Evolutionary conservation across 2,329 filamentous ascomycete genomes (phyloP).

Genomic region (Aureobasidium subglaciale): DNA sequence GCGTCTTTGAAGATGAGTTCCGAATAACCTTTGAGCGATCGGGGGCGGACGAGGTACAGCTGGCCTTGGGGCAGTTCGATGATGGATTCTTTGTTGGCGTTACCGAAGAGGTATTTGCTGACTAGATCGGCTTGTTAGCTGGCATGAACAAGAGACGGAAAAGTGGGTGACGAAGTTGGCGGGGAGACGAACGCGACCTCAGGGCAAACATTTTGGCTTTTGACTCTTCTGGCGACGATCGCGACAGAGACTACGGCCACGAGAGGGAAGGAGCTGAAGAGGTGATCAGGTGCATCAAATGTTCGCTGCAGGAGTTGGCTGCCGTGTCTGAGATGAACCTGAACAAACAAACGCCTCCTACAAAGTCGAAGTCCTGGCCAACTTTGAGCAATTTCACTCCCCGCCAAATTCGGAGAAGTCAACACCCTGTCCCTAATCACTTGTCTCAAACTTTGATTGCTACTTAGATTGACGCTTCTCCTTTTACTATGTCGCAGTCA

Average conservation of each 20-base stretch:
- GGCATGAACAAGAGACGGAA: background rate
- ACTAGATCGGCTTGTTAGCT: constrained; percentile 17
- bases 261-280: background rate
- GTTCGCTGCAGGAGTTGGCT: background rate
- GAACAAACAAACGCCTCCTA: constrained; percentile 3
- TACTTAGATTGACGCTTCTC: background rate
- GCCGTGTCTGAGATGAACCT: background rate
- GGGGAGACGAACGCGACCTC: constrained; percentile 18
- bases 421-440: background rate
- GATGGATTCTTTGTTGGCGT: constrained; percentile 82
- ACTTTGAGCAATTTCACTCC: constrained; percentile 12
- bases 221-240: constrained; percentile 1
- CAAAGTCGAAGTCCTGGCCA: background rate
- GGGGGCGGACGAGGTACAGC: constrained; percentile 90
- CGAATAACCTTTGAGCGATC: constrained; percentile 94
- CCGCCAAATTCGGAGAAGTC: background rate
- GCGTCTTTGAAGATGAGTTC: constrained; percentile 97
- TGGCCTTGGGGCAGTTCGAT: constrained; percentile 94
- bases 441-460: constrained; percentile 11
- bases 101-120: constrained; percentile 79
- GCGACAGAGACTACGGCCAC: background rate
- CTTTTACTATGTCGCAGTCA: too few relatives aligned
- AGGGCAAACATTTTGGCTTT: constrained; percentile 18
- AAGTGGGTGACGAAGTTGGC: constrained; percentile 17
- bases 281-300: constrained; percentile 7